Percentiles rank a stretch among this genome's conserved stretches.
These are phyloP conservation scores for Pyracantha coccinea DNA, from an alignment of 331 rosid genomes.

Conservation along the genomic window DNA sequence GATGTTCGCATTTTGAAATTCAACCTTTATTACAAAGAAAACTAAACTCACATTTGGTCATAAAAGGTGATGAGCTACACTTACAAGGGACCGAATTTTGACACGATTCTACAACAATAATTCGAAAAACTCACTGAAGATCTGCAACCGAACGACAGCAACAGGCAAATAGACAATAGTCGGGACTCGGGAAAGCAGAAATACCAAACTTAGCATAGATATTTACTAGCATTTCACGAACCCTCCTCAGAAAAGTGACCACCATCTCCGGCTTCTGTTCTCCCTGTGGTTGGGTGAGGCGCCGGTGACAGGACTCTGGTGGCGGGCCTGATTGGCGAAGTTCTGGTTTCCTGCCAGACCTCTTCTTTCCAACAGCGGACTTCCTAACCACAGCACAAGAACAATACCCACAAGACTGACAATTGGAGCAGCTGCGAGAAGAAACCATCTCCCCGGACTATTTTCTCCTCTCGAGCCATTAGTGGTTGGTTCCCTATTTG, in stretches of 20 bases:
- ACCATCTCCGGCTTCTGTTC: conserved; percentile 78
- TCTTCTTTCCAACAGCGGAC: conserved; percentile 44
- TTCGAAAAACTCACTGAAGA: neutral
- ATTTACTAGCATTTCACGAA: neutral
- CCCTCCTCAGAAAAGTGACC: conserved; percentile 52
- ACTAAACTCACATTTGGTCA: neutral
- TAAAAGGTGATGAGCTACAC: neutral
- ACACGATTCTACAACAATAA: neutral
- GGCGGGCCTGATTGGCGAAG: conserved; percentile 31
- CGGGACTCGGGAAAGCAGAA: neutral
- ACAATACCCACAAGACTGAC: conserved; percentile 82
- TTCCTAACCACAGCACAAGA: conserved; percentile 78
- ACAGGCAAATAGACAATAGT: neutral
- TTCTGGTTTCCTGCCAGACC: conserved; percentile 18
- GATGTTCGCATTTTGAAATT: neutral
- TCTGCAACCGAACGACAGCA: neutral
- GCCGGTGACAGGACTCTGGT: conserved; percentile 14
- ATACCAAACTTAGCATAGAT: conserved; percentile 1
- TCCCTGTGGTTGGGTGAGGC: conserved; percentile 49
- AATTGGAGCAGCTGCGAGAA: conserved; percentile 85
- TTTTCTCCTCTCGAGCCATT: conserved; percentile 32
- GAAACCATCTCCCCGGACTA: conserved; percentile 72
- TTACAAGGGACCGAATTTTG: neutral
- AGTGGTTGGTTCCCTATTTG: conserved; percentile 8
- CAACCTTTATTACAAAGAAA: neutral